phyloP scores from a whole-genome alignment of 1,284 basidiomycete species.

The Phellopilus nigrolimitatus region DNA sequence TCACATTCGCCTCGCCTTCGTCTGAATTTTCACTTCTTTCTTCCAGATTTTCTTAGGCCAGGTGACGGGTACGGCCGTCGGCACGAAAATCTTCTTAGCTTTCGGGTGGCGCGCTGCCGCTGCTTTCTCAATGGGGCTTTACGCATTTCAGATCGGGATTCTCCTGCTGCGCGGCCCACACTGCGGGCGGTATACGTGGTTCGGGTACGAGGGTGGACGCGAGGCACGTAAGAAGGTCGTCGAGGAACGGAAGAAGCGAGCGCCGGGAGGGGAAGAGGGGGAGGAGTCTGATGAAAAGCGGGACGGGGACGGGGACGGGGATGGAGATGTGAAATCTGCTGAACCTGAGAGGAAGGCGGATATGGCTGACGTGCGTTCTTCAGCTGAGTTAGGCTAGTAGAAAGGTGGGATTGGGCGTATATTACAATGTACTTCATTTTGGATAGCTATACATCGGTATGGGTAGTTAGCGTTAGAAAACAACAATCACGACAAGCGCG shows the following conservation, averaged over 20 bases:
- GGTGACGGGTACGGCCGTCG: conserved; percentile 48
- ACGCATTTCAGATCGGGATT: conserved; percentile 36
- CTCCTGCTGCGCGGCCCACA: conserved; percentile 43
- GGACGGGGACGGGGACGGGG: not conserved
- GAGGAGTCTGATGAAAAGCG: not conserved
- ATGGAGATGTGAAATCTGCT: conserved; percentile 1
- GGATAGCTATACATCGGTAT: too few species aligned
- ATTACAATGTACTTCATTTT: too few species aligned
- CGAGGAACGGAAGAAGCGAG: conserved; percentile 1
- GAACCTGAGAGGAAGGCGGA: not conserved
- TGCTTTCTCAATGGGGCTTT: conserved; percentile 43
- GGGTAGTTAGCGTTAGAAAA: not conserved
- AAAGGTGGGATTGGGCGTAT: not conserved
- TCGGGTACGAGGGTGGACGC: conserved; percentile 35
- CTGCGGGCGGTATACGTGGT: conserved; percentile 33
- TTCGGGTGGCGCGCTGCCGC: conserved; percentile 50
- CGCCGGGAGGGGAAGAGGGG: not conserved
- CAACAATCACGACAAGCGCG: not conserved
- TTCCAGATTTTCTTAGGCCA: conserved; percentile 40
- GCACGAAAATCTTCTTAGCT: conserved; percentile 45
- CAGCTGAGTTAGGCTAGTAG: not conserved
- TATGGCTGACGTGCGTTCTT: not conserved
- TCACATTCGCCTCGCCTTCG: conserved; percentile 18
- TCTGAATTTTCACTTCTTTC: not conserved
- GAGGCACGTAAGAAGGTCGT: conserved; percentile 13